A percentile compares a stretch with the other conserved stretches of the same genome.
These are phyloP conservation scores for Epichloe hybrida DNA, from an alignment of 2,329 filamentous ascomycete species.

Conservation along the genomic window DNA sequence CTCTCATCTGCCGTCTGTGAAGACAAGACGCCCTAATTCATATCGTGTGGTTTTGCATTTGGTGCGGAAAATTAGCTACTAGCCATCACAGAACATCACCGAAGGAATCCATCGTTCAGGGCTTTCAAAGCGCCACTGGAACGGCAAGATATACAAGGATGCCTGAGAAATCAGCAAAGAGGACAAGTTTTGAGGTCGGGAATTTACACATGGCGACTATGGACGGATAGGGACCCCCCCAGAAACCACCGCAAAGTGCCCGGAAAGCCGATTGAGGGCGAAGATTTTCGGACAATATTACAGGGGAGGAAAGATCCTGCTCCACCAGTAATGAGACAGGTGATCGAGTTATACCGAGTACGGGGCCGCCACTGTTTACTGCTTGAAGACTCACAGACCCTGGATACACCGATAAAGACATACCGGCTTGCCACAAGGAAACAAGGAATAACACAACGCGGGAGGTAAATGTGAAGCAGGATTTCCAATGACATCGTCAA, in stretches of 20 bases:
- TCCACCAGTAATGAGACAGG: not conserved
- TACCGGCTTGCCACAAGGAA: not conserved
- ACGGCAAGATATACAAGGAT: not conserved
- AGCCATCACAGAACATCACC: not conserved
- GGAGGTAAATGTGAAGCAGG: too few species aligned
- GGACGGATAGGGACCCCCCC: not conserved
- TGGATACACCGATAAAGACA: constrained; percentile 1
- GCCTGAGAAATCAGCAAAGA: not conserved
- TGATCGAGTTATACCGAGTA: not conserved
- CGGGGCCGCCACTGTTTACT: not conserved
- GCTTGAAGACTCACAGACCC: not conserved
- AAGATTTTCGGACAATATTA: not conserved
- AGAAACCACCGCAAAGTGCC: too few species aligned
- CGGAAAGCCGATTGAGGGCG: not conserved
- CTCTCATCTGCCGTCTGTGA: too few species aligned
- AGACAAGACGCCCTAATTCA: too few species aligned
- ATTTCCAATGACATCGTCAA: too few species aligned
- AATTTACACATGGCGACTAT: not conserved
- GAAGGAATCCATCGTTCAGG: too few species aligned
- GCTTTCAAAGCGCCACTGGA: not conserved
- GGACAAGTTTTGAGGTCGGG: not conserved
- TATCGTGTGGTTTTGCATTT: too few species aligned
- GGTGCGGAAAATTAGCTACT: not conserved
- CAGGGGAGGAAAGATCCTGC: not conserved
- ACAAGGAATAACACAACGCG: too few species aligned